Evolutionary conservation across 2,329 filamentous ascomycete genomes (phyloP), one percentile per base, ranked within the genome.

Genomic region (Bipolaris oryzae): DNA sequence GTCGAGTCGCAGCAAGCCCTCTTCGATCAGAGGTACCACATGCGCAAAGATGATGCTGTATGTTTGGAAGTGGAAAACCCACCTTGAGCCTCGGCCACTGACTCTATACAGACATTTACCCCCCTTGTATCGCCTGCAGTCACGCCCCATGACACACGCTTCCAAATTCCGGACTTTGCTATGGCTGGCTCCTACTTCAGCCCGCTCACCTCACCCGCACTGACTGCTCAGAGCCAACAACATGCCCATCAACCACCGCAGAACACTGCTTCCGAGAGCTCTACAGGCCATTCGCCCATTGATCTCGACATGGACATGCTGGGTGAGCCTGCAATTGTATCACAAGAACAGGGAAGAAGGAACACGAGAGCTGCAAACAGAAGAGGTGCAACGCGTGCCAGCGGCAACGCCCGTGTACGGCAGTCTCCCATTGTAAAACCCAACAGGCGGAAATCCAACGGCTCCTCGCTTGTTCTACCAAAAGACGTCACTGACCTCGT

Each of bases 111-210:
- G 84, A 82, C 87, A 9, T 93, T 93, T 71, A 94, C 90, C 2
- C 91, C 91, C 0, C 82, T 94, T 28, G 90, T 91, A 10, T 93
- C 91, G 16, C 91, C 91, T n/a, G 91, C 90, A 4, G 90, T 94
- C 41, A 93, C 90, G 1, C 90, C 91, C 20, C 81, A 92, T 48
- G 91, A 93, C 69, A 81, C 85, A 39, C 86, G 88, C 62, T 92
- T 91, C 72, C 65, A 75, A 50, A 67, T 80, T 35, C 79, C 81
- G 11, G 82, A 85, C 52, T 91, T 76, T 58, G 83, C 84, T 5
- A 82, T 90, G 3, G 87, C 89, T 0, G 85, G 85, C 34, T 85
- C 89, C 33, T 94, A 92, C 77, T 93, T 95, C 73, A 95, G 90
- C 70, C 91, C 91, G 9, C 81, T 95, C 46, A 92, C 89, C 5